Evolutionary conservation across 2,329 filamentous ascomycete genomes (phyloP).

Genomic region (Neonectria sp.): DNA sequence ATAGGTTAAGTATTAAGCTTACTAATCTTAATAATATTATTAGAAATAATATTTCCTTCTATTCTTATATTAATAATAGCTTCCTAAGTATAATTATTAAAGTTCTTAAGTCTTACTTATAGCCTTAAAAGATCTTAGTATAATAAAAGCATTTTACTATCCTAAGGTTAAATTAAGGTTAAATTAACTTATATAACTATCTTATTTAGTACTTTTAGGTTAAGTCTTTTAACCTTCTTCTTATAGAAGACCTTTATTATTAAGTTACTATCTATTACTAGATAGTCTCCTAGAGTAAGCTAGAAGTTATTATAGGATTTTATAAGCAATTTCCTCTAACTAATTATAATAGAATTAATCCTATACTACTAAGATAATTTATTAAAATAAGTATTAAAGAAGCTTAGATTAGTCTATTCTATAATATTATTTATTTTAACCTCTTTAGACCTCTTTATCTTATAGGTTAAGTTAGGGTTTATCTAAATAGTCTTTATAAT

Average conservation of each 20-base stretch:
- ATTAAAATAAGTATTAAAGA: background rate
- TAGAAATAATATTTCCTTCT: no score
- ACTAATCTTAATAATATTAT: background rate
- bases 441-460: background rate
- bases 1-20: background rate
- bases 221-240: background rate
- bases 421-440: background rate
- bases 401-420: background rate
- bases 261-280: background rate
- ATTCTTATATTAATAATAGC: no score
- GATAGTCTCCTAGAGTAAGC: background rate
- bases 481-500: background rate
- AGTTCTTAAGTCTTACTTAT: no score
- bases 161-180: background rate
- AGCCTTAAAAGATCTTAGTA: background rate
- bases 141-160: background rate
- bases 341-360: background rate
- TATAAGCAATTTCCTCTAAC: background rate
- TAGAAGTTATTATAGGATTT: background rate
- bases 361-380: background rate
- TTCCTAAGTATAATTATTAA: no score
- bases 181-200: background rate
- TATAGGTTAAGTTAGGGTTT: background rate
- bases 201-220: background rate
- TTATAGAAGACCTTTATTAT: background rate